Conservation (phyloP, 2,329 filamentous ascomycete genomes). For the Colletotrichum musae region DNA sequence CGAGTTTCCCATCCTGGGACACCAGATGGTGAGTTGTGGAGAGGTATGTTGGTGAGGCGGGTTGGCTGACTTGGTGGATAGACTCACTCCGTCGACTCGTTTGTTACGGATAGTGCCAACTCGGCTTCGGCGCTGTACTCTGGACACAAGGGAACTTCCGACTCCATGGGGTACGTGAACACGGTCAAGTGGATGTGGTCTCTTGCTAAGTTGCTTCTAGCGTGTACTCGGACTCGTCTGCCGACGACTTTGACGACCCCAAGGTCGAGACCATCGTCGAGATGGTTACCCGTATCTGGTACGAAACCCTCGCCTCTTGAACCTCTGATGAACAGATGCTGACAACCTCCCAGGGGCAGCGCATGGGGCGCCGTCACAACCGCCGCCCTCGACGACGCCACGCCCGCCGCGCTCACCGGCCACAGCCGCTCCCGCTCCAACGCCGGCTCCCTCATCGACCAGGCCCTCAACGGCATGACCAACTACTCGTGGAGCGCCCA, state of each 20-base stretch:
- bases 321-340: too few species aligned
- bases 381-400: constrained; percentile 85
- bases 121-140: constrained; percentile 85
- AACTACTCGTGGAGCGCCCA: constrained; percentile 87
- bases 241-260: constrained; percentile 82
- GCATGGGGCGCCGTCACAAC: constrained; percentile 80
- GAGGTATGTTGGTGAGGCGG: constrained; percentile 47
- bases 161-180: constrained; percentile 76
- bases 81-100: constrained; percentile 87
- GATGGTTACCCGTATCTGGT: constrained; percentile 79
- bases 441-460: constrained; percentile 81
- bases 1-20: constrained; percentile 85
- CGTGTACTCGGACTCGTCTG: constrained; percentile 83
- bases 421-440: constrained; percentile 80
- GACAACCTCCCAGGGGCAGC: constrained; percentile 55
- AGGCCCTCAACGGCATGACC: constrained; percentile 80
- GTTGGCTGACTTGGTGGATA: not conserved
- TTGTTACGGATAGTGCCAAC: constrained; percentile 90
- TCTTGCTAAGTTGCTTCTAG: constrained; percentile 46
- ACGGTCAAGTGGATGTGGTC: too few species aligned
- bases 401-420: constrained; percentile 80
- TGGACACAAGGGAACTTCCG: constrained; percentile 87
- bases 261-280: constrained; percentile 91
- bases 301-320: constrained; percentile 59
- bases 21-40: constrained; percentile 73